phyloP scores from a whole-genome alignment of 2,329 filamentous ascomycete genomes.

The Sclerotinia subarctica region DNA sequence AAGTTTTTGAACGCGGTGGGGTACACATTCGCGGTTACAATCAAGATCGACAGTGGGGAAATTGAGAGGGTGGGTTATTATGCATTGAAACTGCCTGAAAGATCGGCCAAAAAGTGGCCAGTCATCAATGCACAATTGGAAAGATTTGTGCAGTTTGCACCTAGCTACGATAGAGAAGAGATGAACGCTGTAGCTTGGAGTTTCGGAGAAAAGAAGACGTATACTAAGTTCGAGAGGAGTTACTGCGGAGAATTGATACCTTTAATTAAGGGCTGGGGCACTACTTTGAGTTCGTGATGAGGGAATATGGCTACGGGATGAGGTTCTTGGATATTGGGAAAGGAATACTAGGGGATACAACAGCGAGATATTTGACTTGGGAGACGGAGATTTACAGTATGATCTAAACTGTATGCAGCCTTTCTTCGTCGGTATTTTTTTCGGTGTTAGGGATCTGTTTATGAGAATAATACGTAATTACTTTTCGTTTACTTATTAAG shows the following conservation, averaged over 20 bases:
- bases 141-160: background rate
- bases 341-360: background rate
- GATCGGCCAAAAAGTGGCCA: background rate
- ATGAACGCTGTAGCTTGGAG: slow-evolving; percentile 18
- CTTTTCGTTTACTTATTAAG: background rate
- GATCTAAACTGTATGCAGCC: too few relatives aligned
- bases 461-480: too few relatives aligned
- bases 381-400: too few relatives aligned
- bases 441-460: too few relatives aligned
- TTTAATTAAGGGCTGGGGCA: slow-evolving; percentile 8
- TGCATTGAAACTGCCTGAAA: slow-evolving; percentile 17
- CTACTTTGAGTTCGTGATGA: slow-evolving; percentile 3
- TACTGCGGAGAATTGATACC: slow-evolving; percentile 17
- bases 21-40: slow-evolving; percentile 17
- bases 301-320: too few relatives aligned
- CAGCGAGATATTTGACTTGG: too few relatives aligned
- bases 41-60: slow-evolving; percentile 5
- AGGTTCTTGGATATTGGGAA: background rate
- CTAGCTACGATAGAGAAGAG: slow-evolving; percentile 15
- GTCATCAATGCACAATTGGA: background rate
- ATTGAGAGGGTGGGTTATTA: slow-evolving; percentile 19
- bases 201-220: slow-evolving; percentile 15
- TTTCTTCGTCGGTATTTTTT: too few relatives aligned
- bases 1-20: slow-evolving; percentile 1
- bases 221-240: slow-evolving; percentile 20